Evolutionary conservation across 1,139 yeast species (phyloP).

Genomic region (Geotrichum bryndzae): DNA sequence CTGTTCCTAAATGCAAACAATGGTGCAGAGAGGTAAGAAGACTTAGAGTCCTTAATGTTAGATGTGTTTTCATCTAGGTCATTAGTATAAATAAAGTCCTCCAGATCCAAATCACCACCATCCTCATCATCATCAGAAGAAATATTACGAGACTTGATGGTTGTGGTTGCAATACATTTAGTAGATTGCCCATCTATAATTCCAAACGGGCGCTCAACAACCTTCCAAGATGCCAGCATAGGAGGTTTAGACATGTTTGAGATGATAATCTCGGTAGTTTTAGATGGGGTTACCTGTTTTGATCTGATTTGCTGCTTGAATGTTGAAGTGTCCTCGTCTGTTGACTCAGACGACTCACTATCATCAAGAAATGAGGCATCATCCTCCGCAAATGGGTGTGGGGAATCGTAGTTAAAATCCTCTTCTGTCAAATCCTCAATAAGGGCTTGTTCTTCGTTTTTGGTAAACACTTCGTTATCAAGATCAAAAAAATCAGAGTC

Average conservation of each 20-base stretch:
- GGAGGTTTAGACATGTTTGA: conserved; percentile 49
- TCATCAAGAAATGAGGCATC: background rate
- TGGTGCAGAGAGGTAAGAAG: background rate
- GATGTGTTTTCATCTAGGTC: background rate
- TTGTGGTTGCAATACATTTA: background rate
- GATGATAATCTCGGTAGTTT: background rate
- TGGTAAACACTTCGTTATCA: conserved; percentile 7
- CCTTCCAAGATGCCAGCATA: conserved; percentile 82
- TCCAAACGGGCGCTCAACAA: conserved; percentile 76
- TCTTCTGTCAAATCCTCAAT: background rate
- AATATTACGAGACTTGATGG: background rate
- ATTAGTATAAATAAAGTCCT: background rate
- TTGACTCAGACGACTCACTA: background rate
- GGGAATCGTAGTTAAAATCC: background rate
- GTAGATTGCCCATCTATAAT: conserved; percentile 91
- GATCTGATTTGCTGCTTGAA: background rate
- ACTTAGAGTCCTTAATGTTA: background rate
- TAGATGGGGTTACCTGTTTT: background rate
- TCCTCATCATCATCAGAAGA: background rate
- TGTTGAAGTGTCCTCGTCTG: background rate
- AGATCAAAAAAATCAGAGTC: conserved; percentile 2
- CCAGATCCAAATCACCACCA: background rate
- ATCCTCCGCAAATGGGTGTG: background rate
- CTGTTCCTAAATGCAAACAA: background rate
- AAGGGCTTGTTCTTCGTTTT: background rate